A percentile compares a stretch with the other conserved stretches of the same genome.
Evolutionary conservation across 2,329 filamentous ascomycete genomes (phyloP).

Genomic region (Neoscytalidium dimidiatum): DNA sequence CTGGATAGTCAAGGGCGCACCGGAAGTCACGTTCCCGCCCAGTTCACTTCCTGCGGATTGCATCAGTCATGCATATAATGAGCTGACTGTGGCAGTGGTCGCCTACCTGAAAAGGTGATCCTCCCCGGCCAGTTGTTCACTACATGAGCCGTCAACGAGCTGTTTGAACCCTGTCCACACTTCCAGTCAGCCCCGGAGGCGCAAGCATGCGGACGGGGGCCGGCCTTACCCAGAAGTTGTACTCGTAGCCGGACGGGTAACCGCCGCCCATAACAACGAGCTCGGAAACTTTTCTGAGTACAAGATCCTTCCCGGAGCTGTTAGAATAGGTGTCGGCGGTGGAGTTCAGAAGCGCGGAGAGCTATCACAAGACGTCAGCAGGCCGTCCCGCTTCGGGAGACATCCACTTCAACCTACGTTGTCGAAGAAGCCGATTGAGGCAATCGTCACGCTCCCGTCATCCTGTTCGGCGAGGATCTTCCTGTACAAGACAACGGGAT

Average conservation of each 20-base stretch:
- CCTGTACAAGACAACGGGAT: slow-evolving; percentile 50
- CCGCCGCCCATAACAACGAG: slow-evolving; percentile 56
- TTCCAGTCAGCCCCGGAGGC: neutral
- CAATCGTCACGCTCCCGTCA: slow-evolving; percentile 48
- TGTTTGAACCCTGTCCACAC: slow-evolving; percentile 34
- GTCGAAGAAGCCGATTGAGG: slow-evolving; percentile 49
- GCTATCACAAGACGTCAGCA: slow-evolving; percentile 20
- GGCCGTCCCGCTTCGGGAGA: neutral
- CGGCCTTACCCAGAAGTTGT: slow-evolving; percentile 46
- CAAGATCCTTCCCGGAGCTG: slow-evolving; percentile 44
- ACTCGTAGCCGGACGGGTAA: slow-evolving; percentile 52
- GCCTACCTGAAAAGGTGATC: slow-evolving; percentile 35
- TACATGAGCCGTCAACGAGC: slow-evolving; percentile 44
- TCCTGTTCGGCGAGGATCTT: slow-evolving; percentile 43
- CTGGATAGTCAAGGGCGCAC: slow-evolving; percentile 35
- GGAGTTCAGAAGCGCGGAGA: slow-evolving; percentile 51
- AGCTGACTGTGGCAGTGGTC: neutral
- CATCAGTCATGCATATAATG: neutral
- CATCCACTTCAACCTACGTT: slow-evolving; percentile 31
- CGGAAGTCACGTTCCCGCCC: slow-evolving; percentile 45
- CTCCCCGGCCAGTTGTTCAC: slow-evolving; percentile 48
- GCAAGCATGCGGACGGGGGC: neutral
- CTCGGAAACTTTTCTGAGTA: slow-evolving; percentile 49
- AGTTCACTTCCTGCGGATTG: slow-evolving; percentile 44
- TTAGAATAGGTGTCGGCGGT: slow-evolving; percentile 42